These are phyloP conservation scores for Graphilbum fragrans DNA, from an alignment of 2,329 filamentous ascomycete genomes.

Conservation along the genomic window DNA sequence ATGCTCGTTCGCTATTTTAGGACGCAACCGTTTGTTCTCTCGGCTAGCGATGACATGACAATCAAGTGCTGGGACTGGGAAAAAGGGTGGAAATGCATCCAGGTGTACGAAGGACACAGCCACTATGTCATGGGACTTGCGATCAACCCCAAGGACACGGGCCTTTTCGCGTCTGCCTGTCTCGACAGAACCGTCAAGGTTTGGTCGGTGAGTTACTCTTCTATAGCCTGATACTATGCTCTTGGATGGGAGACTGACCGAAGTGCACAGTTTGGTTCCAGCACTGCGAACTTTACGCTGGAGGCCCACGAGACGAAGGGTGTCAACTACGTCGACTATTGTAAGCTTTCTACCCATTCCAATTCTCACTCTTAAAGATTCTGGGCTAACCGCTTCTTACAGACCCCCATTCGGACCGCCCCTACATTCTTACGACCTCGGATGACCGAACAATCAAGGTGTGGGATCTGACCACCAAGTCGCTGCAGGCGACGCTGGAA, in stretches of 20 bases:
- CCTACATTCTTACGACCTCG: constrained; percentile 89
- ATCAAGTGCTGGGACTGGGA: constrained; percentile 99
- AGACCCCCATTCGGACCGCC: constrained; percentile 57
- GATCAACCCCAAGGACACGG: constrained; percentile 96
- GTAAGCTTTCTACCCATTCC: constrained; percentile 1
- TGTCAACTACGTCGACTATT: constrained; percentile 95
- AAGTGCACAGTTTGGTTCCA: constrained; percentile 61
- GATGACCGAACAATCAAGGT: constrained; percentile 96
- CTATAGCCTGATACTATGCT: not conserved
- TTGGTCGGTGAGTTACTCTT: constrained; percentile 11
- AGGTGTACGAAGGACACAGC: constrained; percentile 84
- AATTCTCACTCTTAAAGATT: not conserved
- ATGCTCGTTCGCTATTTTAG: constrained; percentile 1
- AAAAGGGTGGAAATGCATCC: constrained; percentile 93
- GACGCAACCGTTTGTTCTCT: constrained; percentile 88
- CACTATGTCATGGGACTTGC: constrained; percentile 91
- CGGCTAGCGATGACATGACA: constrained; percentile 95
- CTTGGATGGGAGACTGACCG: too few relatives aligned
- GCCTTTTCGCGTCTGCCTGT: constrained; percentile 85
- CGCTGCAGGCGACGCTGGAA: constrained; percentile 88
- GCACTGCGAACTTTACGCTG: constrained; percentile 90
- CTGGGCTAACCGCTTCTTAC: not conserved
- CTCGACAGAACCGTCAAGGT: constrained; percentile 84
- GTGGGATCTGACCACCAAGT: constrained; percentile 99
- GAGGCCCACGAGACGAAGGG: constrained; percentile 96